These are phyloP conservation scores for Phytomonas sp. DNA, from an alignment of 208 protist species.

Conservation along the genomic window DNA sequence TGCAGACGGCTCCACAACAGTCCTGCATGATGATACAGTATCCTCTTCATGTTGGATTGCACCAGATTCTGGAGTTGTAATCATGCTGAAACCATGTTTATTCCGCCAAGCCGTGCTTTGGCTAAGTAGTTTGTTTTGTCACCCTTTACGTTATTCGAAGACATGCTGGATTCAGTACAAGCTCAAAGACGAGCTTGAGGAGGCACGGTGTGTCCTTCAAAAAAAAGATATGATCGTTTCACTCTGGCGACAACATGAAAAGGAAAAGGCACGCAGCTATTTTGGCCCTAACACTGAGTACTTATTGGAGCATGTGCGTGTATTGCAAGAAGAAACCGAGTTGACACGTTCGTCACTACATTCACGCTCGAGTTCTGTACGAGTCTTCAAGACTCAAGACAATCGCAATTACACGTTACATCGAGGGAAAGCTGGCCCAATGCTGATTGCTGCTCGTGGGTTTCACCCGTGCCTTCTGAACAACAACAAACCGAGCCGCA, in stretches of 20 bases:
- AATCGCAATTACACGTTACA: constrained; percentile 65
- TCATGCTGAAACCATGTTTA: constrained; percentile 28
- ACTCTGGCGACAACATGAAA: constrained; percentile 39
- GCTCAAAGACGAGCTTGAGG: constrained; percentile 76
- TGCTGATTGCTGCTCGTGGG: constrained; percentile 68
- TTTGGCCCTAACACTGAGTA: constrained; percentile 35
- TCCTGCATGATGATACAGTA: neutral
- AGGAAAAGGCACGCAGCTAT: constrained; percentile 28
- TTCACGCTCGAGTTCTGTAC: constrained; percentile 22
- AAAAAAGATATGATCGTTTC: constrained; percentile 73
- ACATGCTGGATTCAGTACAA: constrained; percentile 80
- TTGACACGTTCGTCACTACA: constrained; percentile 34
- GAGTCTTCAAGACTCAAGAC: constrained; percentile 48
- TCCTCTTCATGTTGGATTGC: constrained; percentile 1
- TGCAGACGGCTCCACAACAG: neutral
- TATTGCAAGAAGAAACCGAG: constrained; percentile 60
- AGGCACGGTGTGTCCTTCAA: constrained; percentile 66
- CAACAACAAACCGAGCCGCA: constrained; percentile 7
- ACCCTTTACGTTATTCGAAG: constrained; percentile 22
- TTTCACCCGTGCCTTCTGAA: neutral
- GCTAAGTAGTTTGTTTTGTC: constrained; percentile 60
- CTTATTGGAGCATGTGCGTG: constrained; percentile 50
- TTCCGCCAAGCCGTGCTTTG: constrained; percentile 57
- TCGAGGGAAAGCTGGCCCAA: constrained; percentile 40
- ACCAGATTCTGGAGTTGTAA: constrained; percentile 25